Evolutionary conservation across 192 early-diverging fungal genomes (phyloP).

Genomic region (Haplosporangium gracile): DNA sequence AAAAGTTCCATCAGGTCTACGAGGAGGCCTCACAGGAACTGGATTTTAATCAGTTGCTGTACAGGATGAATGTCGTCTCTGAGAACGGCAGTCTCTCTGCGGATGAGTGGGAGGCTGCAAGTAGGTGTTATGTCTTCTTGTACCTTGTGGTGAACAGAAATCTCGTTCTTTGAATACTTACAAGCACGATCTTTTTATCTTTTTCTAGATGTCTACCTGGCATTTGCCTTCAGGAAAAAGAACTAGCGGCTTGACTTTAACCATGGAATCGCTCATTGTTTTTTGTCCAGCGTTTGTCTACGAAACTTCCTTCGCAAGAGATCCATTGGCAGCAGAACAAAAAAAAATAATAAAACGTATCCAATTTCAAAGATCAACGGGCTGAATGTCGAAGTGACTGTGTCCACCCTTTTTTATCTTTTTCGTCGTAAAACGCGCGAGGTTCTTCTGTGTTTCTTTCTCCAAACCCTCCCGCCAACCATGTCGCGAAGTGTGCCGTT

Average conservation of each 20-base stretch:
- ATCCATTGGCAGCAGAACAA: neutral
- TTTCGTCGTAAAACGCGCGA: neutral
- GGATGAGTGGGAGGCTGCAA: slow-evolving; percentile 96
- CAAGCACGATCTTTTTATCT: neutral
- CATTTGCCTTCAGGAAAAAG: slow-evolving; percentile 79
- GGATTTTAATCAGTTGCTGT: slow-evolving; percentile 73
- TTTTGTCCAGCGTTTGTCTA: too few species aligned
- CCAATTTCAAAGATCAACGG: neutral
- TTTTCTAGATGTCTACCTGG: slow-evolving; percentile 70
- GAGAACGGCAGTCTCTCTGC: slow-evolving; percentile 71
- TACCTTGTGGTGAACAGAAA: too few species aligned
- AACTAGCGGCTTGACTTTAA: slow-evolving; percentile 1
- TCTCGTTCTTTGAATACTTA: neutral
- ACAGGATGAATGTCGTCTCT: slow-evolving; percentile 88
- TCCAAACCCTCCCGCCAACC: neutral
- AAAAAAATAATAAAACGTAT: neutral
- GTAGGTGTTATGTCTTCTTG: slow-evolving; percentile 52
- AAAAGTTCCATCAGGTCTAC: slow-evolving; percentile 90
- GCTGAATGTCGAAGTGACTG: neutral
- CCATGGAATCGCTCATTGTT: neutral
- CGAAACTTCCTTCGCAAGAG: too few species aligned
- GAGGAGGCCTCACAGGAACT: slow-evolving; percentile 66
- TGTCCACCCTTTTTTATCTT: neutral
- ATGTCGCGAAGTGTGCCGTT: slow-evolving; percentile 50
- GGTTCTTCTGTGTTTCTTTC: neutral